These are phyloP conservation scores for Entomortierella chlamydospora DNA, from an alignment of 192 early-diverging fungal species.

Conservation along the genomic window DNA sequence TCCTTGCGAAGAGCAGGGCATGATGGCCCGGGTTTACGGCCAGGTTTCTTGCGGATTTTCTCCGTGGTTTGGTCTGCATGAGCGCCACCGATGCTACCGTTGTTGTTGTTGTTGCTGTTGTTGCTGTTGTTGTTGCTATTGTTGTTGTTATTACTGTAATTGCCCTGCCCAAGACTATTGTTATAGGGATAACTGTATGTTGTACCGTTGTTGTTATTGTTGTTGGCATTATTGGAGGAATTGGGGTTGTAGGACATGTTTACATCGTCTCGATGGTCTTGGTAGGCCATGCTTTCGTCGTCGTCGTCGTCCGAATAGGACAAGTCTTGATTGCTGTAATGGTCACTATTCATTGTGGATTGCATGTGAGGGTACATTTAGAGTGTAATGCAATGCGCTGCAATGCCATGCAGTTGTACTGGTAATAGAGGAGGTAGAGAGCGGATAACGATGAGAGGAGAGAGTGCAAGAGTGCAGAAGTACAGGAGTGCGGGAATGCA, in stretches of 20 bases:
- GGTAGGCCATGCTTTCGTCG: conserved; percentile 17
- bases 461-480: too few species aligned
- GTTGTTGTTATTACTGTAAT: conserved; percentile 1
- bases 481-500: too few species aligned
- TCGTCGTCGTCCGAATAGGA: conserved; percentile 37
- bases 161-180: background rate
- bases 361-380: too few species aligned
- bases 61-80: conserved; percentile 1
- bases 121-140: conserved; percentile 12
- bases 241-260: conserved; percentile 21
- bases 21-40: conserved; percentile 63
- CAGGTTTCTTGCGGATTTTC: conserved; percentile 43
- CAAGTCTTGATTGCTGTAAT: conserved; percentile 1
- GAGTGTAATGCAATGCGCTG: too few species aligned
- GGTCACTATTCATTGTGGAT: background rate
- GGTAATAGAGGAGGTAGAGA: too few species aligned
- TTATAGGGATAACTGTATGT: background rate
- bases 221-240: background rate
- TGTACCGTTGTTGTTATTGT: background rate
- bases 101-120: conserved; percentile 14
- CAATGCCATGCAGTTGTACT: too few species aligned
- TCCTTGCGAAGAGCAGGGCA: conserved; percentile 71
- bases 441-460: too few species aligned
- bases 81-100: background rate
- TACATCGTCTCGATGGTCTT: conserved; percentile 19